Base-by-base conservation (phyloP, 148 eudicot genomes). In the Bassia scoparia region DNA sequence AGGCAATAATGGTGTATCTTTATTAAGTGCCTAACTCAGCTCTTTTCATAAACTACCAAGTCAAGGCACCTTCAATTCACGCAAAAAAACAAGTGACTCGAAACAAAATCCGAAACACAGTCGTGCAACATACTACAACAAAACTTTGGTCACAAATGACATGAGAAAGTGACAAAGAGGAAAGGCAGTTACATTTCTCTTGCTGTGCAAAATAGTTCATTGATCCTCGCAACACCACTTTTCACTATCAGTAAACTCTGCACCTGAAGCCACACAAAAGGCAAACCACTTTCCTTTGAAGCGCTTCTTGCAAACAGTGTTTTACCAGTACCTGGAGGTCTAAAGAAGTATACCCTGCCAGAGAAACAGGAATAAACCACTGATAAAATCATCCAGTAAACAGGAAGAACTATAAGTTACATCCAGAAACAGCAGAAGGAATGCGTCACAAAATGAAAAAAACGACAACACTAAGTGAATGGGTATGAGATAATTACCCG, bases 291-390 rank as follows among this genome's bases (percentile, higher is more conserved):
- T 85, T 90, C 83, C 71, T 93, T 89, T 68, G 98, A 81, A 55
- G 90, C 84, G 26, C 96, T 90, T 62, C 98, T 84, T 0, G 98
- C 98, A 80, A 93, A 93, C 52, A 90, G 90, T 58, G 98, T 93
- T 87, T 93, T 93, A 7, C 98, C 98, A 24, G 98, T 93, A 58
- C 98, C 98, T 38, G 98, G 98, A 63, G 98, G 96, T 61, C 98
- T 96, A 89, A 18, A 93, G 85, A 81, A 93, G 98, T 73, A 93
- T 86, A 79, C 98, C 98, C 98, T 93, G 85, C 55, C 61, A 64
- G 43, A 38, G 69, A 71, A 34, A 79, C 52, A 50, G 71, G 21
- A 38, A 5, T 38, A 58, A 58, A 68, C 17, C 55, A 30, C 9
- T 43, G 33, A 65, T 30, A 68, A 30, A n/a, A 72, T 52, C 59